Base-by-base conservation (phyloP, 306 rosid genomes). In the Senna siamea region DNA sequence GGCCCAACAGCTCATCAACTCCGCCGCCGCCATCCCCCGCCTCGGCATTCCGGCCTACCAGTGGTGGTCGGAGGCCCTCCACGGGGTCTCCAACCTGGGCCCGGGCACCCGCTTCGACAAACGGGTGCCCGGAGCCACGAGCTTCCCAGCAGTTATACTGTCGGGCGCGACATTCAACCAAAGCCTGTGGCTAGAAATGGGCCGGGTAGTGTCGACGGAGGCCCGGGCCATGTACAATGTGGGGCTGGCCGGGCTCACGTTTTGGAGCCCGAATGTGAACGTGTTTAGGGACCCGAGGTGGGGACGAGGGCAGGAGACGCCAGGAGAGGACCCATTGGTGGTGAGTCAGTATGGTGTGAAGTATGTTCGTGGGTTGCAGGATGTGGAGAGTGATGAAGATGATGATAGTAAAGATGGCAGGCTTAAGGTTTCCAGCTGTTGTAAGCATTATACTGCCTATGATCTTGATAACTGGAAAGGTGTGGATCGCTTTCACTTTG, bases 61-160 rank as follows among this genome's bases (percentile, higher is more conserved):
- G 47, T 90, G 96, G 96, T 90, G 96, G 96, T 86, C 93, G 3
- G 93, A 89, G 83, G 96, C 92, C 34, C 96, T 89, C 52, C 92
- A 89, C 35, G 92, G 96, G 4, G 87, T 90, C 64, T 90, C 96
- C 0, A 75, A 90, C 51, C 1, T 79, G 2, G 96, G 96, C 15
- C 96, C 89, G 1, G 92, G 92, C 9, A 87, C 92, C 1, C 76
- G 48, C 20, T 90, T 90, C 38, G 81, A 81, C 58, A 77, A 41
- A 18, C 80, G 52, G 3, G 82, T 90, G 5, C 93, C 96, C 0
- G 93, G 91, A 10, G 96, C 96, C 48, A 90, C 92, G 1, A 88
- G 90, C 34, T 90, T 90, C 43, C 96, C 93, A 1, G 89, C 89
- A 0, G 87, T 85, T 44, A 88, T 88, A 66, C 60, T 90, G 9